A percentile compares a stretch with the other conserved stretches of the same genome.
Conservation (phyloP, 768 basidiomycete genomes). For the Candolleomyces efflorescens region DNA sequence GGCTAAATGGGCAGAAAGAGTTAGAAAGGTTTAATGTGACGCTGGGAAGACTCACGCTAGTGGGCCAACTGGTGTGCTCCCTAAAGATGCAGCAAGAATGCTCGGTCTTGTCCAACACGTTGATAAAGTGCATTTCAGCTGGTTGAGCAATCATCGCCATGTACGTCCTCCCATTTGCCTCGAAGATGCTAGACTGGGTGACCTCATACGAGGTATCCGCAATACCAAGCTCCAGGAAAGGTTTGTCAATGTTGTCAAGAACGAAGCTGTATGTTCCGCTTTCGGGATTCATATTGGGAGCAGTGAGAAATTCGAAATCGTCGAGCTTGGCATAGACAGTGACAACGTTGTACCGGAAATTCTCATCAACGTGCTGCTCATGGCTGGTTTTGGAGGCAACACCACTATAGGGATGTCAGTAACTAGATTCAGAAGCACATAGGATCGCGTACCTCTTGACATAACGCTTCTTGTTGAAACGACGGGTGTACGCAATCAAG, state of each 20-base stretch:
- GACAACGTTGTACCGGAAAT: slow-evolving; percentile 42
- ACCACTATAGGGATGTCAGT: too few relatives aligned
- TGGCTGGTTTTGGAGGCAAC: slow-evolving; percentile 12
- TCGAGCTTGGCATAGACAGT: slow-evolving; percentile 38
- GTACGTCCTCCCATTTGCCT: slow-evolving; percentile 13
- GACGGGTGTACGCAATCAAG: slow-evolving; percentile 48
- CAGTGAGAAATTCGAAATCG: slow-evolving; percentile 29
- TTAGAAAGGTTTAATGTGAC: not conserved
- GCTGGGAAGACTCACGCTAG: slow-evolving; percentile 17
- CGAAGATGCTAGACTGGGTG: slow-evolving; percentile 27
- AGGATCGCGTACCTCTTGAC: slow-evolving; percentile 18
- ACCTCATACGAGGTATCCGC: slow-evolving; percentile 32
- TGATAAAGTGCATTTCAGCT: slow-evolving; percentile 13
- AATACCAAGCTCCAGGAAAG: slow-evolving; percentile 34
- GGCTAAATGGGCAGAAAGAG: slow-evolving; percentile 23
- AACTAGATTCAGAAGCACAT: too few relatives aligned
- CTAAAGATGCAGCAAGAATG: slow-evolving; percentile 30
- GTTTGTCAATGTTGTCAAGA: slow-evolving; percentile 31
- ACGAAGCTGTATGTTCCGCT: slow-evolving; percentile 34
- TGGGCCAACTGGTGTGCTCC: slow-evolving; percentile 21
- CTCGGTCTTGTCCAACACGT: slow-evolving; percentile 9
- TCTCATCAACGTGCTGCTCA: slow-evolving; percentile 36
- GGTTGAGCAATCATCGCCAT: slow-evolving; percentile 13
- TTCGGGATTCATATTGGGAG: slow-evolving; percentile 31
- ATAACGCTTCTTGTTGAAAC: slow-evolving; percentile 27